Evolutionary conservation across 495 filamentous ascomycete genomes (phyloP).

Genomic region (Aspergillus saccharolyticus): DNA sequence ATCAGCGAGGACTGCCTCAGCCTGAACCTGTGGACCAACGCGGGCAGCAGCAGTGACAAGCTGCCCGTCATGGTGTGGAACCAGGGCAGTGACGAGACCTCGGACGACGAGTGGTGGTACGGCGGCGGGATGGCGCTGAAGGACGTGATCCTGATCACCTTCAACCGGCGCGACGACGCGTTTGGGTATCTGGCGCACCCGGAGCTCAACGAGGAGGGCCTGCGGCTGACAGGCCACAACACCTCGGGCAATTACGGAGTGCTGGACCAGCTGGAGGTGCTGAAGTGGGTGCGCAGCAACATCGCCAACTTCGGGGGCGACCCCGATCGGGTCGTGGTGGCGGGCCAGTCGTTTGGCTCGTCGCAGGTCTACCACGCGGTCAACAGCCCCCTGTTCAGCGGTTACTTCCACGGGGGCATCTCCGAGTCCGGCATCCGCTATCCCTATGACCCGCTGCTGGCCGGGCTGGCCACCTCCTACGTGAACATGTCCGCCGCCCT

Average conservation of each 20-base stretch:
- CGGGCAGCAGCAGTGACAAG: conserved; percentile 21
- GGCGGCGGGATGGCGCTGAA: conserved; percentile 29
- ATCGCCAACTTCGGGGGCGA: conserved; percentile 59
- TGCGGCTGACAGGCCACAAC: conserved; percentile 29
- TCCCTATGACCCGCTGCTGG: conserved; percentile 25
- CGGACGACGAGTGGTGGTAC: conserved; percentile 20
- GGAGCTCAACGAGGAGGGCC: conserved; percentile 39
- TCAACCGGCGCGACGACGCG: conserved; percentile 66
- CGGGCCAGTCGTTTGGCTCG: conserved; percentile 36
- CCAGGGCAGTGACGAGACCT: conserved; percentile 28
- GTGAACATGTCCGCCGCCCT: conserved; percentile 23
- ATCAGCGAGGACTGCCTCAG: conserved; percentile 30
- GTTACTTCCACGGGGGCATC: conserved; percentile 26
- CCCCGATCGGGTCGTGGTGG: conserved; percentile 40
- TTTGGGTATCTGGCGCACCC: conserved; percentile 63
- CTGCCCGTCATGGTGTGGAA: conserved; percentile 29
- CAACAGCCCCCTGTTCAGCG: conserved; percentile 26
- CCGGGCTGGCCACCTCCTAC: conserved; percentile 26
- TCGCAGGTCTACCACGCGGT: conserved; percentile 40
- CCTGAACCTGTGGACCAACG: conserved; percentile 29
- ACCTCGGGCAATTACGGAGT: conserved; percentile 40
- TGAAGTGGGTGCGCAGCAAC: conserved; percentile 53
- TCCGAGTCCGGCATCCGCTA: conserved; percentile 26
- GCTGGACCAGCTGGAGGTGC: conserved; percentile 21
- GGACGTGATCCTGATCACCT: conserved; percentile 58